Conservation (phyloP, 2,329 filamentous ascomycete species). For the Cladosporium sp. region DNA sequence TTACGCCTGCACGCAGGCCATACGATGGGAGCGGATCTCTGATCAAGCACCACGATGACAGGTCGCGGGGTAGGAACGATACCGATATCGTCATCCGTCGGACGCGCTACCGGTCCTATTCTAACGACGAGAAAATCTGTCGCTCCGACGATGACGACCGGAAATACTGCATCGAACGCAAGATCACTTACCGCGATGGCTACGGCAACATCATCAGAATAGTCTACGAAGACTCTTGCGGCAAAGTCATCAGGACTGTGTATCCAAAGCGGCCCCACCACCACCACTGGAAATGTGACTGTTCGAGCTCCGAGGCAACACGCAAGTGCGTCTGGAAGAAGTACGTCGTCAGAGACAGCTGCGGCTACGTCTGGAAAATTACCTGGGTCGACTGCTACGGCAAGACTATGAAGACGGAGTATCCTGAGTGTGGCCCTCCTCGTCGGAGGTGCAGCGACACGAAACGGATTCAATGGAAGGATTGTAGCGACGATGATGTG, state of each 20-base stretch:
- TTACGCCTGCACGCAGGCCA: background rate
- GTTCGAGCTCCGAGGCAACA: background rate
- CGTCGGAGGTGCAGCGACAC: background rate
- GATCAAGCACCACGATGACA: background rate
- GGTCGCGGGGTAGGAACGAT: background rate
- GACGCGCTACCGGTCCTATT: background rate
- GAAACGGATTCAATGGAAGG: background rate
- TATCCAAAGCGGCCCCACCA: background rate
- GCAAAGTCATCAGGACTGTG: conserved; percentile 1
- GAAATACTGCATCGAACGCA: background rate
- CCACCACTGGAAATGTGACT: background rate
- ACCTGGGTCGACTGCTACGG: conserved; percentile 4
- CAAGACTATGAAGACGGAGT: conserved; percentile 8
- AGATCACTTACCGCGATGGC: conserved; percentile 2
- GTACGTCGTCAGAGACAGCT: conserved; percentile 1
- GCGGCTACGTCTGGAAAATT: conserved; percentile 5
- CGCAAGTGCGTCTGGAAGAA: conserved; percentile 4
- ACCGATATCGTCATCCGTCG: background rate
- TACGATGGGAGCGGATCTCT: background rate
- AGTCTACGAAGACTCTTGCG: conserved; percentile 4
- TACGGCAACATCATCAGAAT: conserved; percentile 2
- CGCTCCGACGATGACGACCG: background rate
- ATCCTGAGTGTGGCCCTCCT: background rate
- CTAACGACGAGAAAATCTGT: background rate
- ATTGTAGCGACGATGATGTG: background rate